These are phyloP conservation scores for Blastobotrys robertii DNA, from an alignment of 805 yeast species.

Conservation along the genomic window DNA sequence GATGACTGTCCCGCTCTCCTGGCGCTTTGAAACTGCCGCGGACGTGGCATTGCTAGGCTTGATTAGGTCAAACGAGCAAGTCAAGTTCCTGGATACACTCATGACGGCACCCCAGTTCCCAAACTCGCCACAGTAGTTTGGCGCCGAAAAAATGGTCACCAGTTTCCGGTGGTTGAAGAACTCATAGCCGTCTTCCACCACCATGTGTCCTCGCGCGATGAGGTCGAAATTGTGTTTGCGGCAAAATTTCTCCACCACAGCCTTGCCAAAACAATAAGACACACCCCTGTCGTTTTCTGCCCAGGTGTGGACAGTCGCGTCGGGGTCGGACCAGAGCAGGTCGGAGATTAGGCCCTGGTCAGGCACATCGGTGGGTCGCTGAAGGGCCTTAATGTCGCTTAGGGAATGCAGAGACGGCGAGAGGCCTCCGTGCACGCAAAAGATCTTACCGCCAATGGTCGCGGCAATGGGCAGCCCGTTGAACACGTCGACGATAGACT, in stretches of 20 bases:
- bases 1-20: no score
- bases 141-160: conserved; percentile 61
- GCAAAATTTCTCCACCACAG: conserved; percentile 61
- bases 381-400: conserved; percentile 60
- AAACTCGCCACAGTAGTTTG: conserved; percentile 64
- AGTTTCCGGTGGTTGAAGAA: conserved; percentile 57
- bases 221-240: conserved; percentile 63
- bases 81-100: conserved; percentile 81
- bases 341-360: conserved; percentile 65
- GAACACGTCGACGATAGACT: conserved; percentile 78
- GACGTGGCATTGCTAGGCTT: conserved; percentile 43
- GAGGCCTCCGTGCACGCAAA: conserved; percentile 75
- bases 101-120: conserved; percentile 94
- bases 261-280: conserved; percentile 60
- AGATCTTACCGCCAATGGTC: conserved; percentile 81
- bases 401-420: conserved; percentile 59
- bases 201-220: conserved; percentile 76
- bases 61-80: conserved; percentile 80
- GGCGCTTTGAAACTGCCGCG: no score
- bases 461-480: conserved; percentile 91
- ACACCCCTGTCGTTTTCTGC: conserved; percentile 75
- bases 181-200: conserved; percentile 66
- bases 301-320: conserved; percentile 66
- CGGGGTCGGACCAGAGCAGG: conserved; percentile 72
- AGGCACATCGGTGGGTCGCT: conserved; percentile 72